These are phyloP conservation scores for Fistulinella staudtii DNA, from an alignment of 1,284 basidiomycete genomes.

Conservation along the genomic window DNA sequence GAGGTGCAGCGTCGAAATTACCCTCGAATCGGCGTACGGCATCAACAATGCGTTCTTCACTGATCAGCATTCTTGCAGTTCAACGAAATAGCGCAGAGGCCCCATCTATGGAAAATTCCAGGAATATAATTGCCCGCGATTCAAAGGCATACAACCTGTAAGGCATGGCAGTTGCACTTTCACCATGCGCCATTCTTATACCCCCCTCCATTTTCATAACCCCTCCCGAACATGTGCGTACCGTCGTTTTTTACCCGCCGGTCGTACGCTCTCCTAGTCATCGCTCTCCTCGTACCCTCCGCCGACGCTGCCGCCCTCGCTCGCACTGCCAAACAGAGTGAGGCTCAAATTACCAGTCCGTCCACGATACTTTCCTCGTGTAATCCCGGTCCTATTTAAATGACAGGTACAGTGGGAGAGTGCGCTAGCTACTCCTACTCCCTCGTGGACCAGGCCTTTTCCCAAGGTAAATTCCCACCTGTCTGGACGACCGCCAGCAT, in stretches of 20 bases:
- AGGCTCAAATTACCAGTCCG: not conserved
- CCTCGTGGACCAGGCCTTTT: conserved; percentile 38
- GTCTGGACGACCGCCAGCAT: conserved; percentile 44
- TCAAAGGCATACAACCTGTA: too few species aligned
- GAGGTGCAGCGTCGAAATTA: too few species aligned
- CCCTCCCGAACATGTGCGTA: not conserved
- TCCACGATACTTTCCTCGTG: too few species aligned
- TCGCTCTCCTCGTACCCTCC: not conserved
- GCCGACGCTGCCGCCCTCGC: not conserved
- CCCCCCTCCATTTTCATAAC: too few species aligned
- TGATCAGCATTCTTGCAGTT: too few species aligned
- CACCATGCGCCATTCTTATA: too few species aligned
- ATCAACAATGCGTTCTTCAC: too few species aligned
- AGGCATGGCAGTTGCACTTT: too few species aligned
- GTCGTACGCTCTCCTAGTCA: not conserved
- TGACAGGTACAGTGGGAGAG: conserved; percentile 26
- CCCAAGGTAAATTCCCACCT: conserved; percentile 38
- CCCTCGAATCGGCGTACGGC: too few species aligned
- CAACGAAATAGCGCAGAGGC: too few species aligned
- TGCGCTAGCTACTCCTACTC: conserved; percentile 35
- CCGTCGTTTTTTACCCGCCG: not conserved
- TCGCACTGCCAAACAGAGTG: not conserved
- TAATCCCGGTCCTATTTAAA: not conserved
- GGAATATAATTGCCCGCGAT: too few species aligned
- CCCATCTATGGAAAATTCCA: too few species aligned